Conservation (phyloP, 495 filamentous ascomycete species). For the Xylaria cubensis region DNA sequence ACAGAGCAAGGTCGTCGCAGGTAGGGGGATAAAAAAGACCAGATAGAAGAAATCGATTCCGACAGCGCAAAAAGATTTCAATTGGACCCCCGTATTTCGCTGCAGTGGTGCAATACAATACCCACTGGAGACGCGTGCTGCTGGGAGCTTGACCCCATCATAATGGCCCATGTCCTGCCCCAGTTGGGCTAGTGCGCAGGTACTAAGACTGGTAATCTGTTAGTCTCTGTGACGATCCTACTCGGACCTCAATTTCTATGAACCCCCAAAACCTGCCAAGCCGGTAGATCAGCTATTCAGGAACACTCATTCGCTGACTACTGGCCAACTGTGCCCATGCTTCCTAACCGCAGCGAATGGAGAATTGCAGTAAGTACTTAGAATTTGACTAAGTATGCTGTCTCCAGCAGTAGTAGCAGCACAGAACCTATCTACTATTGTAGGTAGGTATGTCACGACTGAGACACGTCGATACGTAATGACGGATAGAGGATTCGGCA, state of each 20-base stretch:
- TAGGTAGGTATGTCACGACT: neutral
- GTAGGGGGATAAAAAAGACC: slow-evolving; percentile 6
- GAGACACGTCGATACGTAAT: slow-evolving; percentile 6
- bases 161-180: neutral
- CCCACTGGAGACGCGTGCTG: neutral
- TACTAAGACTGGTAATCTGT: slow-evolving; percentile 5
- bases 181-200: slow-evolving; percentile 6
- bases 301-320: slow-evolving; percentile 32
- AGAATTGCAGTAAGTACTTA: neutral
- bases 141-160: neutral
- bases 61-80: slow-evolving; percentile 22
- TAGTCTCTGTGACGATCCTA: slow-evolving; percentile 17
- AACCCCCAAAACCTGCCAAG: slow-evolving; percentile 36
- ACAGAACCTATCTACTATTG: neutral
- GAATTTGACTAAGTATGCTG: neutral
- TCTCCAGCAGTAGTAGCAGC: neutral
- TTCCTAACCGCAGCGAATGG: neutral
- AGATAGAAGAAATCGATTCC: slow-evolving; percentile 6
- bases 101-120: neutral
- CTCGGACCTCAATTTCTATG: slow-evolving; percentile 6
- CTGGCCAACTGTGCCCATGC: neutral
- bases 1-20: slow-evolving; percentile 6
- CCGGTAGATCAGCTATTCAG: slow-evolving; percentile 36
- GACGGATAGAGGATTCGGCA: neutral
- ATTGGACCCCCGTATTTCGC: slow-evolving; percentile 14